A percentile compares a stretch with the other conserved stretches of the same genome.
Conservation (phyloP, 106 monocot species). For the Chionographis japonica region DNA sequence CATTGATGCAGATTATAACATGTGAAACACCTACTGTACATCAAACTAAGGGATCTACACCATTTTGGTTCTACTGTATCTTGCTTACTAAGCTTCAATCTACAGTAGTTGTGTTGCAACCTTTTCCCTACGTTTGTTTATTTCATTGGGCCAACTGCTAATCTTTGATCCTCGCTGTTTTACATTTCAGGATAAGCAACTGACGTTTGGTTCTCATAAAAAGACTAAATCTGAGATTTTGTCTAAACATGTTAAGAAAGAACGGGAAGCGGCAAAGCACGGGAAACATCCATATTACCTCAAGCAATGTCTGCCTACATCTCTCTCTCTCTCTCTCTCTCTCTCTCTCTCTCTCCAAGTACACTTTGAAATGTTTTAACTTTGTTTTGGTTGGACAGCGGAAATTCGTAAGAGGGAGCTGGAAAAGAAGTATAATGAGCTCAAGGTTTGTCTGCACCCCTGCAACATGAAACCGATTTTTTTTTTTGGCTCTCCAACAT, state of each 20-base stretch:
- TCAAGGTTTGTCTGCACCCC: conserved; percentile 49
- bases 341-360: conserved; percentile 3
- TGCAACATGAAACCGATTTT: neutral
- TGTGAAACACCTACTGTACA: too few relatives aligned
- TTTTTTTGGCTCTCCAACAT: neutral
- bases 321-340: conserved; percentile 12
- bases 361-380: neutral
- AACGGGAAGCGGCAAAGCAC: conserved; percentile 77
- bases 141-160: too few relatives aligned
- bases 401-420: conserved; percentile 74
- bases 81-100: too few relatives aligned
- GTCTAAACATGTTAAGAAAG: conserved; percentile 82
- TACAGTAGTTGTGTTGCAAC: too few relatives aligned
- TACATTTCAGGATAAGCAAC: conserved; percentile 64
- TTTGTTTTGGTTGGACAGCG: conserved; percentile 43
- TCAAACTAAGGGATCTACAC: too few relatives aligned
- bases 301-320: conserved; percentile 69
- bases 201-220: conserved; percentile 54
- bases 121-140: too few relatives aligned
- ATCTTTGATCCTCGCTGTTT: too few relatives aligned
- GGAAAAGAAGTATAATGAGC: conserved; percentile 72
- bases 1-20: too few relatives aligned
- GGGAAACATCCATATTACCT: conserved; percentile 96
- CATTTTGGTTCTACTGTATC: too few relatives aligned
- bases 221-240: conserved; percentile 55